Base-by-base conservation (phyloP, 768 basidiomycete species). In the Floccularia luteovirens region DNA sequence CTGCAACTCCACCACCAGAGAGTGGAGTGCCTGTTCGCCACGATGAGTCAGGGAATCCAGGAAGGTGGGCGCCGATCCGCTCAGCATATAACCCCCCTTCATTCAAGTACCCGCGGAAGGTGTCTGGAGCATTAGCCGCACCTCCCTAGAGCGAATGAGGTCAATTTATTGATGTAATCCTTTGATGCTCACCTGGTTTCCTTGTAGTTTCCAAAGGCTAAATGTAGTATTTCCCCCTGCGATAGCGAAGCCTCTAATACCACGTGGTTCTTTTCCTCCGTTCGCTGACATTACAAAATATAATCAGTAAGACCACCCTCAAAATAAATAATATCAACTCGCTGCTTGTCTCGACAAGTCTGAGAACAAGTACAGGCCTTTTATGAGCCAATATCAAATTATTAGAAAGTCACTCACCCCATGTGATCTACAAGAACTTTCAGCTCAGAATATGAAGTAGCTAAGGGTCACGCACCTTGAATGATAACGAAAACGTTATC, bases 51-150 rank as follows among this genome's bases (percentile, higher is more conserved):
- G 67, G 64, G 47, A 62, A 70, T 8, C 57, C 66, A 12, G 74
- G 71, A 12, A 74, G 60, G 49, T 75, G 74, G 27, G 70, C 74
- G 3, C 73, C 72, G 32, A 67, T 58, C 20, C 74, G 54, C 53
- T 75, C 72, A 3, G 64, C 67, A 40, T 65, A 70, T 5, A 72
- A 49, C 1, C 70, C 72, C 8, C 74, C 74, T 56, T 72, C 72
- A 42, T 75, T 75, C 33, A 71, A 52, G 33, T 74, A 68, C 20
- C 72, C 73, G 16, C 73, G 57, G 43, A 60, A 61, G 11, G 62
- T 63, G 45, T 75, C 73, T 7, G 68, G 64, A 14, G 66, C 46
- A 20, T 61, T 46, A 8, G 58, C 56, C 16, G 66, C 66, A 4
- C 66, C 63, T 40, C 36, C 11, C 27, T 32, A 6, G 13, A 43